phyloP scores from a whole-genome alignment of 2,329 filamentous ascomycete species.

The Alternaria viburni region DNA sequence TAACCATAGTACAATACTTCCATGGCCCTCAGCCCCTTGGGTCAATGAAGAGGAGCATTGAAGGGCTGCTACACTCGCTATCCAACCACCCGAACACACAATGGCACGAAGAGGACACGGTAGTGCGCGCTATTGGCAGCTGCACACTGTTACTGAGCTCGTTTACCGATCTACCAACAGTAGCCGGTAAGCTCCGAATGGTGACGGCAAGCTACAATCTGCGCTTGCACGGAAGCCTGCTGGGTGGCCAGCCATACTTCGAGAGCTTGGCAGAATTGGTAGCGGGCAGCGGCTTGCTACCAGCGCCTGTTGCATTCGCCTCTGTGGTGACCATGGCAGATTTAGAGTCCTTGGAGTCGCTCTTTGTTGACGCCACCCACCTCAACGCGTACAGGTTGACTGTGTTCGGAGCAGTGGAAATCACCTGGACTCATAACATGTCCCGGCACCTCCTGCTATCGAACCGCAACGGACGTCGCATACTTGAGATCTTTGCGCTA shows the following conservation, averaged over 20 bases:
- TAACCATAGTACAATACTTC: neutral
- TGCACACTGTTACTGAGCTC: neutral
- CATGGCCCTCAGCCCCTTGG: neutral
- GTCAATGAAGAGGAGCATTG: neutral
- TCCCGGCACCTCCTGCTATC: slow-evolving; percentile 27
- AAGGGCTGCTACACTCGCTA: neutral
- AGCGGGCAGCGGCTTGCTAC: neutral
- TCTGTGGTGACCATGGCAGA: neutral
- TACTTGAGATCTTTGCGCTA: slow-evolving; percentile 23
- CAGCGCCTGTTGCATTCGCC: neutral
- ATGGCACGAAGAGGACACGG: neutral
- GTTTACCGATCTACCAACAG: neutral
- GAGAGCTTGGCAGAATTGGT: neutral
- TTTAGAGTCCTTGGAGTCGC: neutral
- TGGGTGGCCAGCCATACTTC: neutral
- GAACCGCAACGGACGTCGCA: slow-evolving; percentile 13
- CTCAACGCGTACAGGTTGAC: slow-evolving; percentile 28
- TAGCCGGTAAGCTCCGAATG: neutral
- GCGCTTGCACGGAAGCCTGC: neutral
- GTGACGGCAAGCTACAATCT: neutral
- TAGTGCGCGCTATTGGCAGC: neutral
- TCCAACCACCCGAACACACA: neutral
- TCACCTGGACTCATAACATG: slow-evolving; percentile 27
- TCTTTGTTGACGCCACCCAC: neutral
- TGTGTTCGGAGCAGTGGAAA: slow-evolving; percentile 19